Conservation (phyloP, 1,139 yeast species). For the Geotrichum histeridarum region DNA sequence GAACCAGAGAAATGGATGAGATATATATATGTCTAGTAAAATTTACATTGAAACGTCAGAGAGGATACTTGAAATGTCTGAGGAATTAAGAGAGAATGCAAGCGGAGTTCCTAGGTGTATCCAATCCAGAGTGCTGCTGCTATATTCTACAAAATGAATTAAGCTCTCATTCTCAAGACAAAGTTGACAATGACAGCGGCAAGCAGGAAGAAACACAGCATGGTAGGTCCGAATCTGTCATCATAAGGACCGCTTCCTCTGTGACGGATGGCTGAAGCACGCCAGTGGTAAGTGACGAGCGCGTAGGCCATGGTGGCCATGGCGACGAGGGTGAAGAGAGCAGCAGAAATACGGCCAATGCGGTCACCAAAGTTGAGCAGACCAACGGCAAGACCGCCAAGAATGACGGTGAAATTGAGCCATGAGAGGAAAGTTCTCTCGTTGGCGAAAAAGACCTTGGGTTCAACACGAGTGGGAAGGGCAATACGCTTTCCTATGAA, state of each 20-base stretch:
- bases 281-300: conserved; percentile 93
- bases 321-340: conserved; percentile 82
- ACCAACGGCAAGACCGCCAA: conserved; percentile 95
- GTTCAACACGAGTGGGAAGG: conserved; percentile 94
- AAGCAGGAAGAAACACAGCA: conserved; percentile 87
- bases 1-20: too few species aligned
- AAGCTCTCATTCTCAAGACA: conserved; percentile 62
- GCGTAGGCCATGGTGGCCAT: conserved; percentile 98
- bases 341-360: conserved; percentile 88
- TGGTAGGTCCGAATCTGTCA: conserved; percentile 95
- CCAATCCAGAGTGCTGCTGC: too few species aligned
- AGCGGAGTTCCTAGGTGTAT: too few species aligned
- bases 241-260: conserved; percentile 98
- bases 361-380: conserved; percentile 91
- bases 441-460: conserved; percentile 96
- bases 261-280: conserved; percentile 96
- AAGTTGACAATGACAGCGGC: conserved; percentile 92
- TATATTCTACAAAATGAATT: neutral
- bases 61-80: too few species aligned
- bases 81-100: too few species aligned
- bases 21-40: too few species aligned
- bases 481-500: conserved; percentile 79
- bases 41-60: too few species aligned
- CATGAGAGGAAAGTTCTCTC: conserved; percentile 92
- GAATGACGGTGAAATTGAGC: conserved; percentile 94